A percentile compares a stretch with the other conserved stretches of the same genome.
Evolutionary conservation across 106 monocot genomes (phyloP).

Genomic region (Chionographis japonica): DNA sequence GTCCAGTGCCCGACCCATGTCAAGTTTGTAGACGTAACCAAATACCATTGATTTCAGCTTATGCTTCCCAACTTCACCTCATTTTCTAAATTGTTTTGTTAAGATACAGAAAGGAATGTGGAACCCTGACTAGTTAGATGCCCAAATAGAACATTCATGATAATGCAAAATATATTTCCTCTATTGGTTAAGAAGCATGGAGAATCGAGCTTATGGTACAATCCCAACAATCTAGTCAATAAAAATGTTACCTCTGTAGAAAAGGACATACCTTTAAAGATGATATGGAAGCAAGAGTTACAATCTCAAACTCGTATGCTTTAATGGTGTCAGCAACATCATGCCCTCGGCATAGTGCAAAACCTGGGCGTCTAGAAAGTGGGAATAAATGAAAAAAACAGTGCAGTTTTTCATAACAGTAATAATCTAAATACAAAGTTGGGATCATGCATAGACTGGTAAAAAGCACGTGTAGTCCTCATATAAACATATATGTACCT

Average conservation of each 20-base stretch:
- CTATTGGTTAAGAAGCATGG: neutral
- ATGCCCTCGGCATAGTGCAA: constrained; percentile 61
- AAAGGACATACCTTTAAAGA: constrained; percentile 58
- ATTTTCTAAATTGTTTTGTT: too few species aligned
- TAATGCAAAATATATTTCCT: neutral
- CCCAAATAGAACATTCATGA: neutral
- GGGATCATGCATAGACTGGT: too few species aligned
- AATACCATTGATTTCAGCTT: too few species aligned
- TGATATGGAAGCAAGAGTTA: constrained; percentile 74
- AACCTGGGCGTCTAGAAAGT: constrained; percentile 51
- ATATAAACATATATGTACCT: constrained; percentile 26
- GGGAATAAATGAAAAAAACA: constrained; percentile 12
- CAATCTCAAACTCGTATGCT: constrained; percentile 66
- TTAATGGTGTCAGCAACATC: constrained; percentile 31
- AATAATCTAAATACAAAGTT: neutral
- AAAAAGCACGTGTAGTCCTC: too few species aligned
- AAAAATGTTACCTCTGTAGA: neutral
- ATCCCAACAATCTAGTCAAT: neutral
- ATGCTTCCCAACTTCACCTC: too few species aligned
- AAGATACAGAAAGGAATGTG: neutral
- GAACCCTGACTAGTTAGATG: neutral
- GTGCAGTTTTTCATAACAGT: neutral
- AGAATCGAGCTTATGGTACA: neutral
- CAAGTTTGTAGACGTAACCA: too few species aligned
- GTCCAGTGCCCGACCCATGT: too few species aligned